phyloP scores from a whole-genome alignment of 768 basidiomycete genomes.

The Lanmaoa rubissima region DNA sequence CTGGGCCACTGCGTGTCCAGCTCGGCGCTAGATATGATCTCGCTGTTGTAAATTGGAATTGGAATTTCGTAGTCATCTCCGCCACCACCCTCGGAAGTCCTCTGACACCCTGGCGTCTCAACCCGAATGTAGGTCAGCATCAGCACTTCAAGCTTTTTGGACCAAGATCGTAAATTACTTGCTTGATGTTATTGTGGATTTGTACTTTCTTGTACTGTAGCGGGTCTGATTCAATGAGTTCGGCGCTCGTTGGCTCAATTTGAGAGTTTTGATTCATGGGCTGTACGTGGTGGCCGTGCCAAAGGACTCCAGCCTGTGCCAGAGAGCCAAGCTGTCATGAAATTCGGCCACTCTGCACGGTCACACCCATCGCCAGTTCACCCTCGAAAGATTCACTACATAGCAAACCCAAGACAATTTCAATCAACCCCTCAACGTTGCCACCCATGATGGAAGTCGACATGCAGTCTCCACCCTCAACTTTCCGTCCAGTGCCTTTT shows the following conservation, averaged over 20 bases:
- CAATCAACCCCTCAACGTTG: not conserved
- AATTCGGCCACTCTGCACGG: not conserved
- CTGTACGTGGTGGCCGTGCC: constrained; percentile 10
- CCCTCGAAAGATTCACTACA: not conserved
- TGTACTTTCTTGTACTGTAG: not conserved
- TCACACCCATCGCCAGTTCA: not conserved
- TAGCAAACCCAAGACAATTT: not conserved
- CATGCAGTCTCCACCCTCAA: constrained; percentile 42
- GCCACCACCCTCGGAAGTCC: not conserved
- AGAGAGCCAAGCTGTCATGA: not conserved
- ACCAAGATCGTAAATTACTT: not conserved
- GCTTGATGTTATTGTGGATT: not conserved
- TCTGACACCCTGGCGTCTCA: not conserved
- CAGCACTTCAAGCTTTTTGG: too few relatives aligned
- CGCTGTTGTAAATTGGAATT: too few relatives aligned
- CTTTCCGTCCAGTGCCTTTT: constrained; percentile 39
- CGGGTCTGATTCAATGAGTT: too few relatives aligned
- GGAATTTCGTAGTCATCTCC: too few relatives aligned
- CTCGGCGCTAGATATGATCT: too few relatives aligned
- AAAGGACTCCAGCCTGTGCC: not conserved
- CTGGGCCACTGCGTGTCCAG: too few relatives aligned
- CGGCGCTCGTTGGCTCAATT: not conserved
- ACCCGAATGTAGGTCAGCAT: not conserved
- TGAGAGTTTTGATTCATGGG: not conserved
- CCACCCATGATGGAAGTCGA: constrained; percentile 52